A percentile compares a stretch with the other conserved stretches of the same genome.
These are phyloP conservation scores for Trichothecium sympodiale DNA, from an alignment of 2,329 filamentous ascomycete genomes.

Conservation along the genomic window DNA sequence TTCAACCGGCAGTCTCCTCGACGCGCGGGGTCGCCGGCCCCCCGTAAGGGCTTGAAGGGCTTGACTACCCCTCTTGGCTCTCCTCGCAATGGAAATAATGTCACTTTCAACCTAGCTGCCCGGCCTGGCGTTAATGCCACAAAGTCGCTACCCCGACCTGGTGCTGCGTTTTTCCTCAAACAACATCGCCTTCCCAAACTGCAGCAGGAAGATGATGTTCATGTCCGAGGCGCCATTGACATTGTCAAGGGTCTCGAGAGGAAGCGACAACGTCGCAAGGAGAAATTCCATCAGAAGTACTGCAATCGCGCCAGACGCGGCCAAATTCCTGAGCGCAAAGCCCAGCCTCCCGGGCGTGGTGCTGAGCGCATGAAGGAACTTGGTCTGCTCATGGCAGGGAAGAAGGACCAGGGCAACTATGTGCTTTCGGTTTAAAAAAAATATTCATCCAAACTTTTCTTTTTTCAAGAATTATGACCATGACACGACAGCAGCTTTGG, in stretches of 20 bases:
- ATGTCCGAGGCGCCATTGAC: conserved; percentile 87
- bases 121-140: conserved; percentile 63
- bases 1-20: conserved; percentile 61
- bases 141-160: conserved; percentile 75
- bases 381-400: conserved; percentile 79
- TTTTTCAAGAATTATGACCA: conserved; percentile 5
- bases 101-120: conserved; percentile 28
- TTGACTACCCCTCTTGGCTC: conserved; percentile 24
- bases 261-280: conserved; percentile 84
- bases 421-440: conserved; percentile 58
- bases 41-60: too few relatives aligned
- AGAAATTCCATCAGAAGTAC: conserved; percentile 85
- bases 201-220: conserved; percentile 33
- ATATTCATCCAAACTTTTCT: conserved; percentile 1
- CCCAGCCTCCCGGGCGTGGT: conserved; percentile 69
- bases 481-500: too few relatives aligned
- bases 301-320: conserved; percentile 72
- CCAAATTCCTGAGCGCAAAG: conserved; percentile 46
- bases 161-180: conserved; percentile 52
- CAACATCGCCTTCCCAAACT: conserved; percentile 22
- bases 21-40: conserved; percentile 60
- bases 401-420: conserved; percentile 62
- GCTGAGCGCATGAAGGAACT: conserved; percentile 78
- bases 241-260: conserved; percentile 94
- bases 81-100: conserved; percentile 26